These are phyloP conservation scores for Amylostereum areolatum DNA, from an alignment of 1,284 basidiomycete species.

Conservation along the genomic window DNA sequence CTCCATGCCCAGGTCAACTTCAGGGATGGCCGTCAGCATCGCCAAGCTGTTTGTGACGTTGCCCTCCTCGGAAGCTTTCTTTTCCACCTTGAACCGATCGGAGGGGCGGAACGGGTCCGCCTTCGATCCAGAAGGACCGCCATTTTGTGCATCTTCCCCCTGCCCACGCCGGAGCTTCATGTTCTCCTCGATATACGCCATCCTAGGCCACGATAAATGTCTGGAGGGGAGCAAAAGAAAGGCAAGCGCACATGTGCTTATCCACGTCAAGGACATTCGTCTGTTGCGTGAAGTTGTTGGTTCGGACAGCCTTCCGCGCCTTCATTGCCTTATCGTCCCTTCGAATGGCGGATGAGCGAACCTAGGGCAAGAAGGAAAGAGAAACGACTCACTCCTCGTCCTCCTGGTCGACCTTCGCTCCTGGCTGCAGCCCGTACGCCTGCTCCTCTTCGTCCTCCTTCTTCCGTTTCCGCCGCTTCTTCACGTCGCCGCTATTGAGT, in stretches of 20 bases:
- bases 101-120: conserved; percentile 81
- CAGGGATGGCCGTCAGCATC: conserved; percentile 95
- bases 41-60: conserved; percentile 88
- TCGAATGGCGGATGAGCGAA: conserved; percentile 8
- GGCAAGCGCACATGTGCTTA: conserved; percentile 84
- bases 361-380: neutral
- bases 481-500: conserved; percentile 78
- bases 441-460: conserved; percentile 41
- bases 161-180: conserved; percentile 71
- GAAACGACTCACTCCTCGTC: conserved; percentile 50
- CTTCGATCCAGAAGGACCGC: conserved; percentile 48
- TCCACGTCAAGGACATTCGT: conserved; percentile 95
- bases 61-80: conserved; percentile 70
- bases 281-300: conserved; percentile 95
- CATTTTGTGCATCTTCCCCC: conserved; percentile 32
- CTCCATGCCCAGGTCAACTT: conserved; percentile 98
- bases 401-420: conserved; percentile 30
- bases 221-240: neutral
- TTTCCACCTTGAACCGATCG: conserved; percentile 63
- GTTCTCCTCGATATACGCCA: conserved; percentile 96
- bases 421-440: conserved; percentile 43
- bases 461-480: conserved; percentile 60
- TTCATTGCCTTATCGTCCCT: conserved; percentile 63
- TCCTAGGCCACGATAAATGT: conserved; percentile 48
- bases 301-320: conserved; percentile 69